Evolutionary conservation across 257 asterid genomes (phyloP).

Genomic region (Solanum lignicaule): DNA sequence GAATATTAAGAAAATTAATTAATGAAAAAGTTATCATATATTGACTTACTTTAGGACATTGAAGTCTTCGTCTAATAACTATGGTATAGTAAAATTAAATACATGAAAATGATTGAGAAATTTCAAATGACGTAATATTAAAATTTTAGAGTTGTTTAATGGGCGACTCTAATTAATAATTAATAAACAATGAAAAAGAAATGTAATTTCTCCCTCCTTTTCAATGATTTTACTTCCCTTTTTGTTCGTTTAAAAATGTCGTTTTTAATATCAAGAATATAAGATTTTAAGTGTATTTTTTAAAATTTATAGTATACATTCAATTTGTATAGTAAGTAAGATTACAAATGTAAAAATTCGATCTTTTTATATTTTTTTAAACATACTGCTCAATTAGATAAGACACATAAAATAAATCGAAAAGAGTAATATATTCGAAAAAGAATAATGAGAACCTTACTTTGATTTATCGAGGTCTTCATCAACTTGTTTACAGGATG

Average conservation of each 20-base stretch:
- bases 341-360: background rate
- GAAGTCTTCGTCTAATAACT: background rate
- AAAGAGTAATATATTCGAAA: background rate
- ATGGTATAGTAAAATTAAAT: background rate
- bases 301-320: background rate
- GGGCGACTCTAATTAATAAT: background rate
- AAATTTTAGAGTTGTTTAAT: background rate
- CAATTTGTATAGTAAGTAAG: background rate
- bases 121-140: background rate
- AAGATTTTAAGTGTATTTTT: background rate
- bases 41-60: background rate
- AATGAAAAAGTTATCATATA: background rate
- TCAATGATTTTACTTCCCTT: background rate
- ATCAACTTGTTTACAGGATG: background rate
- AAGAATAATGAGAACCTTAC: background rate
- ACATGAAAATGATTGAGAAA: background rate
- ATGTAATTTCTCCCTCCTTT: background rate
- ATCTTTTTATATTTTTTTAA: background rate
- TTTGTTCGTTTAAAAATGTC: background rate
- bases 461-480: background rate
- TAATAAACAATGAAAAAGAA: background rate
- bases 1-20: background rate
- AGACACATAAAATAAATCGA: background rate
- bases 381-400: background rate
- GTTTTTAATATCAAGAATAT: background rate